Evolutionary conservation across 257 asterid genomes (phyloP).

Genomic region (Solanum bulbocastanum): DNA sequence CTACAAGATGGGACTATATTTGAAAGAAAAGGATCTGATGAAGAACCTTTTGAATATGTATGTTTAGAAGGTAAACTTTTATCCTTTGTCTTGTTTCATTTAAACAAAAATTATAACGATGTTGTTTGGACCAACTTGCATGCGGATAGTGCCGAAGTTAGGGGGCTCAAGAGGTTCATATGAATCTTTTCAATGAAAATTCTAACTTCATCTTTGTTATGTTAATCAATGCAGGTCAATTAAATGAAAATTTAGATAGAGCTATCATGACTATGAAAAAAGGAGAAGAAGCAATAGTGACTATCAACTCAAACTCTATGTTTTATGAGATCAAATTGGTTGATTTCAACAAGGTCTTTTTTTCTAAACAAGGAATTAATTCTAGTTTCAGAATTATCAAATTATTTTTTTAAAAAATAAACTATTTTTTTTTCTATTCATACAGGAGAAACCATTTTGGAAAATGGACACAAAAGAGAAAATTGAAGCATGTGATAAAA

Average conservation of each 20-base stretch:
- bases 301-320: constrained; percentile 13
- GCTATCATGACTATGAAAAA: constrained; percentile 58
- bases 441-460: constrained; percentile 59
- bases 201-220: accelerated
- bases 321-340: constrained; percentile 37
- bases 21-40: constrained; percentile 38
- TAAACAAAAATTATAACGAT: not conserved
- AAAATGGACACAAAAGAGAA: constrained; percentile 46
- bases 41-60: constrained; percentile 33
- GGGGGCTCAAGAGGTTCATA: not conserved
- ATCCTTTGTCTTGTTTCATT: not conserved
- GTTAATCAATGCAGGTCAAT: constrained; percentile 18
- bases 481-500: constrained; percentile 21
- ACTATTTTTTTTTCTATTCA: not conserved
- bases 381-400: not conserved
- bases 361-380: not conserved
- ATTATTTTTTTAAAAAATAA: not conserved
- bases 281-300: constrained; percentile 55
- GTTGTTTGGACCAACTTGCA: not conserved
- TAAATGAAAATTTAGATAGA: constrained; percentile 31
- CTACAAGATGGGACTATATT: constrained; percentile 37
- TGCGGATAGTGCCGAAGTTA: no score
- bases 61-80: constrained; percentile 37
- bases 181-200: not conserved
- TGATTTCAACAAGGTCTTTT: constrained; percentile 39